Percentiles rank a stretch among this genome's conserved stretches.
phyloP scores from a whole-genome alignment of 2,329 filamentous ascomycete species.

The Nemania sp. region DNA sequence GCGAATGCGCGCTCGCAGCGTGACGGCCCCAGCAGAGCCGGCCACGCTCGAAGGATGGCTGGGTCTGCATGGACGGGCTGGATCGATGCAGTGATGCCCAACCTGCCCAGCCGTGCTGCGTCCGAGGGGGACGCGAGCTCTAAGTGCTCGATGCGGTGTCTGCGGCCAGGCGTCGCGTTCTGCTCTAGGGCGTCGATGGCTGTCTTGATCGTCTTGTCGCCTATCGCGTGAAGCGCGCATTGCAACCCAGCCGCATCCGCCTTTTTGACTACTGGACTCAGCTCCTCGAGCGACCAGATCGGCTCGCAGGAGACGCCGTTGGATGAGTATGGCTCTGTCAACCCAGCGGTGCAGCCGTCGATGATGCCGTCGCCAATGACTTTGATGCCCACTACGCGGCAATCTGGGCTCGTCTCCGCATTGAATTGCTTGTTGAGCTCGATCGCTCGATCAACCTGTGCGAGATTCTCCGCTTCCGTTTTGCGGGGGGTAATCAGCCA shows the following conservation, averaged over 20 bases:
- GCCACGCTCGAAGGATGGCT: slow-evolving; percentile 71
- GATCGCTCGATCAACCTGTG: slow-evolving; percentile 64
- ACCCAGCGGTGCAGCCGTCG: slow-evolving; percentile 72
- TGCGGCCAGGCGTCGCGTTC: slow-evolving; percentile 56
- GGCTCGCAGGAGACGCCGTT: slow-evolving; percentile 61
- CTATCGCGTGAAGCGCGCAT: slow-evolving; percentile 74
- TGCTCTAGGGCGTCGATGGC: slow-evolving; percentile 68
- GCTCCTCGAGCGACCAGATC: slow-evolving; percentile 66
- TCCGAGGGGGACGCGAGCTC: slow-evolving; percentile 69
- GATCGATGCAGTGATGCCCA: slow-evolving; percentile 71
- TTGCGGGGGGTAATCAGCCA: slow-evolving; percentile 65
- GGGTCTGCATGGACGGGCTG: slow-evolving; percentile 71
- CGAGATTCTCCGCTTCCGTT: slow-evolving; percentile 58
- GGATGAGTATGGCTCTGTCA: slow-evolving; percentile 68
- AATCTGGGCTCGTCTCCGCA: slow-evolving; percentile 57
- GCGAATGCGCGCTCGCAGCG: slow-evolving; percentile 71
- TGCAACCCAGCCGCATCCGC: slow-evolving; percentile 68
- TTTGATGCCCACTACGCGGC: slow-evolving; percentile 70
- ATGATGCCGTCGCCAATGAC: slow-evolving; percentile 74
- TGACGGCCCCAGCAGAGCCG: slow-evolving; percentile 64
- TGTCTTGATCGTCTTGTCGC: slow-evolving; percentile 68
- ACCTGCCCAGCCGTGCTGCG: slow-evolving; percentile 65
- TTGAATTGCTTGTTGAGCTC: slow-evolving; percentile 61
- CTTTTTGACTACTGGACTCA: slow-evolving; percentile 65
- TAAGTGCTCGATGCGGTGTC: slow-evolving; percentile 74